phyloP scores from a whole-genome alignment of 2,329 filamentous ascomycete genomes.

The Aspergillus sp. region DNA sequence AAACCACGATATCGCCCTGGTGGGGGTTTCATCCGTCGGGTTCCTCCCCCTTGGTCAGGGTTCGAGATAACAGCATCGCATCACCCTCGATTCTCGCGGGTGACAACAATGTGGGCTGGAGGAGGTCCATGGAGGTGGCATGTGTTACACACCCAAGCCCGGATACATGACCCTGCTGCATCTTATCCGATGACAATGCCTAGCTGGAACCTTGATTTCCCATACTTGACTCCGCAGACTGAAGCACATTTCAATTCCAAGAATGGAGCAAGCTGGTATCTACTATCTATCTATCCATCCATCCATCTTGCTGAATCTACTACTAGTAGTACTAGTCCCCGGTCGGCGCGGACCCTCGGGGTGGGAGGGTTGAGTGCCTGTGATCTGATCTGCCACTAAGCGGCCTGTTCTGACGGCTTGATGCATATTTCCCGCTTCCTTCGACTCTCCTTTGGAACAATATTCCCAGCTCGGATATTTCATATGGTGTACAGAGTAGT shows the following conservation, averaged over 20 bases:
- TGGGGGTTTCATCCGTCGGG: conserved; percentile 9
- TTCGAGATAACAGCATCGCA: conserved; percentile 7
- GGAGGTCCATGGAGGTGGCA: not conserved
- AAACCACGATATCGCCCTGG: conserved; percentile 19
- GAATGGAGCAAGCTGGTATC: no score
- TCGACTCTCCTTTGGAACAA: conserved; percentile 8
- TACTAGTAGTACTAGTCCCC: not conserved
- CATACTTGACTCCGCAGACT: not conserved
- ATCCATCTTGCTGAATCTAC: not conserved
- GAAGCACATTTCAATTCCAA: no score
- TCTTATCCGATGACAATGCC: not conserved
- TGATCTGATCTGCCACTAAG: conserved; percentile 29
- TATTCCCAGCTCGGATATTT: not conserved
- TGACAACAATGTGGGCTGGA: not conserved
- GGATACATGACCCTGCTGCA: not conserved
- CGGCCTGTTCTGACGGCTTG: conserved; percentile 20
- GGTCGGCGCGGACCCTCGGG: conserved; percentile 14
- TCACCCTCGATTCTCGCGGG: not conserved
- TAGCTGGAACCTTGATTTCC: not conserved
- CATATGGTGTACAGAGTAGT: not conserved
- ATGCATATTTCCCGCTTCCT: conserved; percentile 23
- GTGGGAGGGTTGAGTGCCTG: conserved; percentile 8
- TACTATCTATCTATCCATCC: no score
- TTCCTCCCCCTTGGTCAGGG: not conserved
- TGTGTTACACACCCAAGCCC: not conserved